Evolutionary conservation across 2,329 filamentous ascomycete species (phyloP), one percentile per base, ranked within the genome.

Genomic region (Pestalotiopsis sp.): DNA sequence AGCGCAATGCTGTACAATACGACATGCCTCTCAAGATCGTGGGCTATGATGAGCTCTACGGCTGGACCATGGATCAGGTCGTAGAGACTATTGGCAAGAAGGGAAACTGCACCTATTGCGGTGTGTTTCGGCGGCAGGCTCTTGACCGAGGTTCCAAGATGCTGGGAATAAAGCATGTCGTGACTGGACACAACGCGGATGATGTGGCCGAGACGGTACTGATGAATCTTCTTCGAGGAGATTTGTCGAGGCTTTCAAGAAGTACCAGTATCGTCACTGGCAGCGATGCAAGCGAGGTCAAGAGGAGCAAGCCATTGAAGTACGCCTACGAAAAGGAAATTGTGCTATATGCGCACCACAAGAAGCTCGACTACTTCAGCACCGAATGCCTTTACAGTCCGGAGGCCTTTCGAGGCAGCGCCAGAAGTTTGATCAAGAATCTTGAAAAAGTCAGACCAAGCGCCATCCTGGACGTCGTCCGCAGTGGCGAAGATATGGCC

Each of bases 271-370:
- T 99, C 74, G 86, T 98, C 14, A 99, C 91, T 2, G 92, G 88
- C 56, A 91, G 90, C 75, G 84, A 90, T 39, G 88, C 87, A n/a
- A 94, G 93, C 69, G 94, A 97, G 70, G 95, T 98, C 73, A 97
- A 97, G 83, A 89, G 96, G 72, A 97, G 93, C 82, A 99, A 99
- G 82, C 96, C 96, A 14, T 86, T 99, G 60, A 98, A 99, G 80
- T 99, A 98, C 79, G 95, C 95, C 1, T 99, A 98, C 78, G 96
- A 99, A 79, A 99, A 99, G 83, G 96, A 99, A 79, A 99, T 99
- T 73, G 96, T 99, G 20, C 86, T 99, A 5, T 99, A 99, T 78
- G 96, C 96, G 4, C 93, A 98, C 78, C 94, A 99, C 84, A 97
- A 96, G 81, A 95, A 95, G 80, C 86, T 99, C 72, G 95, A 98